phyloP scores from a whole-genome alignment of 805 yeast species.

The Ogataea degrootiae region DNA sequence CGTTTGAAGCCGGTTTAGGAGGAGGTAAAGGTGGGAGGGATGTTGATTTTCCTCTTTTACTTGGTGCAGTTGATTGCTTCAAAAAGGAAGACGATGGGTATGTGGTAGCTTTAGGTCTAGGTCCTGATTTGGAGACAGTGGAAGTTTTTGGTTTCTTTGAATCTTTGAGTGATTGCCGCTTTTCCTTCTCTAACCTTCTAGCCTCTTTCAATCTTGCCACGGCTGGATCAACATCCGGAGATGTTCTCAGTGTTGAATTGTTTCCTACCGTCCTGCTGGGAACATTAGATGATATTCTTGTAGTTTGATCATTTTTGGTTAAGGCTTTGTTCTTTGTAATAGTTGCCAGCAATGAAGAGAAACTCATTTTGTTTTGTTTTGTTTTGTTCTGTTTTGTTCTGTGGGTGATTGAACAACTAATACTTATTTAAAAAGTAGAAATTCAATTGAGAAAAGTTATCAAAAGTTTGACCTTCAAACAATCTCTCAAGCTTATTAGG shows the following conservation, averaged over 20 bases:
- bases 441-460: background rate
- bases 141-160: slow-evolving; percentile 11
- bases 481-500: too few species aligned
- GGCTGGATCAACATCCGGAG: slow-evolving; percentile 53
- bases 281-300: background rate
- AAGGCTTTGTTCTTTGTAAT: slow-evolving; percentile 23
- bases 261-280: background rate
- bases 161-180: slow-evolving; percentile 30
- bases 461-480: background rate
- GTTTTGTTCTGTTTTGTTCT: background rate
- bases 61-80: slow-evolving; percentile 5
- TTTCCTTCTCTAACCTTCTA: slow-evolving; percentile 50
- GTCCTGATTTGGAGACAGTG: background rate
- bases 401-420: background rate
- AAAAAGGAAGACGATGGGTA: slow-evolving; percentile 6
- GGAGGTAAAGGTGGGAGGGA: background rate
- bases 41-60: background rate
- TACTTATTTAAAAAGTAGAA: background rate
- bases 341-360: slow-evolving; percentile 24
- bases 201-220: slow-evolving; percentile 66
- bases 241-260: slow-evolving; percentile 6
- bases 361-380: slow-evolving; percentile 1
- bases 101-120: background rate
- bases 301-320: background rate
- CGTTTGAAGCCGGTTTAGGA: slow-evolving; percentile 16